These are phyloP conservation scores for Lachancea meyersii DNA, from an alignment of 805 yeast species.

Conservation along the genomic window DNA sequence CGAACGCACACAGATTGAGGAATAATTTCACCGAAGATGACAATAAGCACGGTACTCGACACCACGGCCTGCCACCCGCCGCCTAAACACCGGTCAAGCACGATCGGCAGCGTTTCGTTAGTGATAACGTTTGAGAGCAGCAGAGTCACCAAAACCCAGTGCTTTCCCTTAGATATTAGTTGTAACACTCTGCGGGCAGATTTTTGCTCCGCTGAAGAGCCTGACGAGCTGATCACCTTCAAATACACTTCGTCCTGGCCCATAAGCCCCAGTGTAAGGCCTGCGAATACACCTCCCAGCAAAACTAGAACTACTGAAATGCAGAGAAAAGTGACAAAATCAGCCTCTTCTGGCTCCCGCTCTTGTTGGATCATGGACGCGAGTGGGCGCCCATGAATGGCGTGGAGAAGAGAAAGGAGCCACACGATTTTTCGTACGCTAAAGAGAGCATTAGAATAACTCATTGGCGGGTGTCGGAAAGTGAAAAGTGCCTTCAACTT, in stretches of 20 bases:
- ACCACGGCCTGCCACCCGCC: constrained; percentile 98
- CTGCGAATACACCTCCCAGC: constrained; percentile 88
- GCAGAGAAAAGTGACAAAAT: constrained; percentile 43
- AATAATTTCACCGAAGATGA: constrained; percentile 91
- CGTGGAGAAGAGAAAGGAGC: constrained; percentile 8
- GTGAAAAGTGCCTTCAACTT: too few relatives aligned
- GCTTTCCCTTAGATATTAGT: constrained; percentile 78
- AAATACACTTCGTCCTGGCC: constrained; percentile 96
- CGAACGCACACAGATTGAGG: constrained; percentile 93
- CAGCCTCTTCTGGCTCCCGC: constrained; percentile 3
- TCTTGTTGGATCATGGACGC: background rate
- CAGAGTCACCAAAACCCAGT: constrained; percentile 91
- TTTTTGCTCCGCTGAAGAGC: constrained; percentile 61
- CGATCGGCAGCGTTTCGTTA: constrained; percentile 90
- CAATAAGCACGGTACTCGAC: constrained; percentile 86
- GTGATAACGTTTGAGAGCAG: constrained; percentile 84
- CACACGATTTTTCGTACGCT: constrained; percentile 7
- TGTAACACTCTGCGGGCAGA: constrained; percentile 67
- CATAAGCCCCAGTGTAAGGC: constrained; percentile 91
- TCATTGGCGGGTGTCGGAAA: background rate
- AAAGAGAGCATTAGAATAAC: background rate
- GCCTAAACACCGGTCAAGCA: constrained; percentile 84
- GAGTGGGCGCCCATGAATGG: constrained; percentile 6
- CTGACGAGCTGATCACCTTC: constrained; percentile 84
- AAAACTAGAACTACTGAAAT: constrained; percentile 59